Base-by-base conservation (phyloP, 345 rosid species). In the Boechera divaricarpa region DNA sequence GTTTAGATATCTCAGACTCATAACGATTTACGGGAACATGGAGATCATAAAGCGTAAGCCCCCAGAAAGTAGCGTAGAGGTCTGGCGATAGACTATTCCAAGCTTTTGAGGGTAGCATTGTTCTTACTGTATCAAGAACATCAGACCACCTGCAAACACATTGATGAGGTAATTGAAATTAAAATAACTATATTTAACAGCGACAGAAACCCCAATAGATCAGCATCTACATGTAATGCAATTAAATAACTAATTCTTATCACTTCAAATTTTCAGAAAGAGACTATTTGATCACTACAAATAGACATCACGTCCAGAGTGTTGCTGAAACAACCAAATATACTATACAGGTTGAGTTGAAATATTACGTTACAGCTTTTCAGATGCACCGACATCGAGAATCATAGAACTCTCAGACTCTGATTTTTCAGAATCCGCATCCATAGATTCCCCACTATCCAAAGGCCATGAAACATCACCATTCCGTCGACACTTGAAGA, bases 51-150 rank as follows among this genome's bases (percentile, higher is more conserved):
- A 96, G 89, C 0, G 93, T 85, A 76, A 96, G 99, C 49, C 99
- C 99, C 99, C 98, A 96, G 80, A 96, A 96, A 3, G 95, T 93
- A 21, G 92, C 92, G 76, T 91, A 93, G 66, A 96, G 96, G 85
- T 96, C 97, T 33, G 99, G 98, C 55, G 99, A 96, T 42, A 96
- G 92, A 82, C 99, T 96, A 81, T 96, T 96, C 99, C 99, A 96
- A 67, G 99, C 98, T 85, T 84, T 96, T 56, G 92, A 77, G 54
- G 99, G 99, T 69, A 96, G 81, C 96, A 91, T 90, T 51, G 93
- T 85, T 83, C 83, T 96, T 64, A 93, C 95, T 76, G 90, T 87
- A 73, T 80, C 89, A 70, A 91, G 98, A 85, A 96, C 93, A 79
- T 87, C 96, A 36, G 87, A 88, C 99, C 99, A 96, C 88, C 99